Evolutionary conservation across 495 filamentous ascomycete genomes (phyloP), one percentile per base, ranked within the genome.

Genomic region (Xylaria curta): DNA sequence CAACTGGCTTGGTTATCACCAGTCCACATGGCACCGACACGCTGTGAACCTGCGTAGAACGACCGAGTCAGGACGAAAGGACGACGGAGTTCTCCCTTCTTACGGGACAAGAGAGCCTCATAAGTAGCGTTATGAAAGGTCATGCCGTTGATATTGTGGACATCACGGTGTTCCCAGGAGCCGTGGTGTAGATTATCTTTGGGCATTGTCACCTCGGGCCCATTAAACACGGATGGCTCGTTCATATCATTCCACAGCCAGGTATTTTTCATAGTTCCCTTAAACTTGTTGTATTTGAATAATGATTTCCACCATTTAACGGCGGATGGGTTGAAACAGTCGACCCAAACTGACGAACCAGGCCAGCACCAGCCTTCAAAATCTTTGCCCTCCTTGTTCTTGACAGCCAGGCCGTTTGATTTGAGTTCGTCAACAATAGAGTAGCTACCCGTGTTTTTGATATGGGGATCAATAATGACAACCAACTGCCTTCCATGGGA

Each of bases 181-280:
- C 88, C 96, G 74, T 92, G 80, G 80, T 98, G 96, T 49, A 98
- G 79, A 78, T 98, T 98, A 83, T 99, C 96, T 81, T 97, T 97
- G 56, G 96, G 96, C 94, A 97, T 97, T 40, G 95, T 95, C 13
- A 93, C 97, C 79, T 99, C 96, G 0, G 96, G 96, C 0, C 96
- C 96, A 78, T 98, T 97, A 85, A 99, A 99, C 9, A 99, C 96
- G 0, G 96, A 98, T 0, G 96, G 96, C 82, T 99, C 96, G 76
- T 98, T 99, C 96, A 99, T 99, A 78, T 99, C 96, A 80, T 99
- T 99, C 96, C 96, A 99, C 78, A 98, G 91, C 83, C 93, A 97
- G 4, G 91, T 88, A 78, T 97, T 98, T 47, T 90, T 81, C 75
- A 90, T 85, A 4, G 93, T 91, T 60, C 93, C 94, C 78, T 92